Evolutionary conservation across 202 grass and related monocot genomes (phyloP).

Genomic region (Hordeum pubiflorum): DNA sequence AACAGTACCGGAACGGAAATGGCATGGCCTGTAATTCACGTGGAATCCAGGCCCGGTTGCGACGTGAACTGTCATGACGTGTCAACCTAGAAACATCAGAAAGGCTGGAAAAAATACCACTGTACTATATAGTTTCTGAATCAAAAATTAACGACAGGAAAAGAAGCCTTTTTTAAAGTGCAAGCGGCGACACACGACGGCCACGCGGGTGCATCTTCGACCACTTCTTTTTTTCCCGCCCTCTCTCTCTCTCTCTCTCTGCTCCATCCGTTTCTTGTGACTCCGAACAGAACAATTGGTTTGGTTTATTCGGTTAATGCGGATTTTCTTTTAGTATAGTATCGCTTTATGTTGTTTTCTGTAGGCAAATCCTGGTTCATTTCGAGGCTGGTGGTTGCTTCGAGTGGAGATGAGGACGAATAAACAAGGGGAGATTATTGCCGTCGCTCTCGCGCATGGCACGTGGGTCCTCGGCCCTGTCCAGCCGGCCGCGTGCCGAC

Average conservation of each 20-base stretch:
- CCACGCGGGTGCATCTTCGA: not conserved
- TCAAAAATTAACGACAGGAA: not conserved
- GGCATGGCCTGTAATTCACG: not conserved
- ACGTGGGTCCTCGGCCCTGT: not conserved
- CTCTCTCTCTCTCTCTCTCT: not conserved
- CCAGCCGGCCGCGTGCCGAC: not conserved
- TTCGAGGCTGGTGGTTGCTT: not conserved
- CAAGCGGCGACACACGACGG: not conserved
- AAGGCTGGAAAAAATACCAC: not conserved
- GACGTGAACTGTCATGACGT: not conserved
- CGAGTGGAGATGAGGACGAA: not conserved
- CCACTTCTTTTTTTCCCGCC: conserved; percentile 4
- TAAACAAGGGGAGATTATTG: not conserved
- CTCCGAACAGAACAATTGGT: not conserved
- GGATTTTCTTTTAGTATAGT: too few relatives aligned
- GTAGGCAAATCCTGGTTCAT: not conserved
- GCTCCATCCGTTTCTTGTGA: not conserved
- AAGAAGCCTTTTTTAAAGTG: not conserved
- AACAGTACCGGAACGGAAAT: not conserved
- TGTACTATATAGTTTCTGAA: not conserved
- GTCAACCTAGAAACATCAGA: not conserved
- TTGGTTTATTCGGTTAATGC: not conserved
- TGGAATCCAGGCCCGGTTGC: not conserved
- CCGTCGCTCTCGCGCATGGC: not conserved
- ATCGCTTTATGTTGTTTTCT: not conserved